Base-by-base conservation (phyloP, 345 rosid genomes). In the Lepidium didymum region DNA sequence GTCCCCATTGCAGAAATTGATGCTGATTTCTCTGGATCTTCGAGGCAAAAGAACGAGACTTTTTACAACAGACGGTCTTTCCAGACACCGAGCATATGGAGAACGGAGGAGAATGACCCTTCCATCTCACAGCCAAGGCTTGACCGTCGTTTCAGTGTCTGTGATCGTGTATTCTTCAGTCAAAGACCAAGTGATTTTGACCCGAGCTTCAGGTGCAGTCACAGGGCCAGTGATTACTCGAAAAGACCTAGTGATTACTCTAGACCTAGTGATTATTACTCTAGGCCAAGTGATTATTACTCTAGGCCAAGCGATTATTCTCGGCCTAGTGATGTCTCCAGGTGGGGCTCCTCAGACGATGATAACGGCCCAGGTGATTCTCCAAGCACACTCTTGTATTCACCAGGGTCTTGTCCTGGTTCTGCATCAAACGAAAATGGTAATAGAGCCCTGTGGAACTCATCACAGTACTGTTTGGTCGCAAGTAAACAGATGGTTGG, bases 401-500 rank as follows among this genome's bases (percentile, higher is more conserved):
- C 97, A 18, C 96, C 97, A 23, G 78, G 51, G 25, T 84, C 89
- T 4, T 79, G 58, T 27, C 71, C 72, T 23, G 95, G 87, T 56
- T 77, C 87, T 45, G 72, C 80, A 14, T 72, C 91, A 11, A 75
- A 63, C 4, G 97, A 94, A 56, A 84, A 82, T 45, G 93, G 90
- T 9, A 59, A 73, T 67, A 87, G 88, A 64, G 78, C 71, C 57
- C 86, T 83, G 2, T 91, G 93, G 80, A 81, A 77, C 76, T 87
- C 99, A 21, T 91, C 99, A 14, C 84, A 90, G 71, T 94, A 94
- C 64, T 85, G 93, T 71, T 73, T 89, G 62, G 97, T 91, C 15
- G 96, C 97, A 10, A 89, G 96, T 68, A 91, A 89, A 80, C 97
- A 94, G 65, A 94, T 94, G 99, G 99, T 94, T 53, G 99, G 99